Evolutionary conservation across 306 rosid genomes (phyloP), one percentile per base, ranked within the genome.

Genomic region (Argentina anserina): DNA sequence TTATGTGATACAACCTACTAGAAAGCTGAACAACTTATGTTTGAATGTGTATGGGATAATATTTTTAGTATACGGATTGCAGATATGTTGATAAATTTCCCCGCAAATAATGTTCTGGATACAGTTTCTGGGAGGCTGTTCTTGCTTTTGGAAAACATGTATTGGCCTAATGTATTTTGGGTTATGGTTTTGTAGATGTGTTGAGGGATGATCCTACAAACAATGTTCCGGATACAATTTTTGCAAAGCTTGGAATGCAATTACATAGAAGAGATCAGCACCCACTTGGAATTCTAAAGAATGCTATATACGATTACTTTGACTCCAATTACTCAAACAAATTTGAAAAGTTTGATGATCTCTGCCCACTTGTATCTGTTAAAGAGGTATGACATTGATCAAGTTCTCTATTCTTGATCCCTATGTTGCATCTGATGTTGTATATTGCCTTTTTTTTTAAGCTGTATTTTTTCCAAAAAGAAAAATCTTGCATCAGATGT

Each of bases 211-310:
- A 91, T 65, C 96, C 97, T 52, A 88, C 96, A 47, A 95, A 95
- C 81, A 95, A 95, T 79, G 97, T 91, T 67, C 99, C 93, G 2
- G 97, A 95, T 81, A 81, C 82, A 4, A 91, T 95, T 63, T 95
- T 88, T 74, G 77, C 91, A 6, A 95, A 89, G 82, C 91, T 95
- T 73, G 97, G 99, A 62, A 69, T 90, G 96, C 96, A 95, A 76
- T 96, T 95, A 77, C 99, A 95, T 71, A 86, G 89, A 81, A 85
- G 95, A 88, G 89, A 90, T 81, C 85, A 90, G 20, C 97, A 91
- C 73, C 97, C 97, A 4, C 89, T 91, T 73, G 99, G 97, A 60
- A 95, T 91, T 74, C 72, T 95, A 69, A 95, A 88, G 92, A 95
- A 95, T 78, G 89, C 89, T 3, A 91, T 95, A 77, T 75, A 85